Evolutionary conservation across 1,284 basidiomycete genomes (phyloP), one percentile per base, ranked within the genome.

Genomic region (Quambalaria eucalypti): DNA sequence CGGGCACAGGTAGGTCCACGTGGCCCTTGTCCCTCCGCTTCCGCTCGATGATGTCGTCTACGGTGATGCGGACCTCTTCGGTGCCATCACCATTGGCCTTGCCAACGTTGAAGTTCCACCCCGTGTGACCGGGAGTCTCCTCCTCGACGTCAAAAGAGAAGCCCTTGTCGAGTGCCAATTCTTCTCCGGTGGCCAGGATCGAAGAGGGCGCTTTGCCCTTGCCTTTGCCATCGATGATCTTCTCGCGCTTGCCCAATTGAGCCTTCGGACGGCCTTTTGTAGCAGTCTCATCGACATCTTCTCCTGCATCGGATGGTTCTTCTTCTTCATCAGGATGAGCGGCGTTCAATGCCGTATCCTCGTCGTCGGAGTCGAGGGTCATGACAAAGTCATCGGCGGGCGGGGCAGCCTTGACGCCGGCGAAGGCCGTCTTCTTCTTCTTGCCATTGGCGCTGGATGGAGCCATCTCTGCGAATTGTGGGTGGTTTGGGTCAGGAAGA

Each of bases 1-100:
- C 42, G 1, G 29, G 25, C 2, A 48, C 55, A 7, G 66, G 61
- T n/a, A 65, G 39, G 5, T 42, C 28, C 5, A 40, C 28, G 6
- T 55, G 55, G 2, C 57, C 59, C 10, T 56, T 21, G 2, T 50
- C 65, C 42, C 60, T 64, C 36, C 68, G 59, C 38, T 65, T 59
- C 50, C 68, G 63, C 39, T 74, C 69, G 51, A 75, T 75, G 50
- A 75, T 74, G 49, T 73, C 70, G 47, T 75, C 73, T 4, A 75
- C 71, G 9, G 68, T 64, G 42, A 66, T 51, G 53, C 61, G 55
- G 52, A 62, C 59, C 31, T 65, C 57, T 50, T 59, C 49, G n/a
- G 49, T 28, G 31, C 57, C 38, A n/a, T n/a, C n/a, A n/a, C n/a
- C n/a, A 28, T 57, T 49, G 30, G 60, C 60, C 46, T 66, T 58